Conservation (phyloP, 176 grass and related monocot genomes). For the Juncus inflexus region DNA sequence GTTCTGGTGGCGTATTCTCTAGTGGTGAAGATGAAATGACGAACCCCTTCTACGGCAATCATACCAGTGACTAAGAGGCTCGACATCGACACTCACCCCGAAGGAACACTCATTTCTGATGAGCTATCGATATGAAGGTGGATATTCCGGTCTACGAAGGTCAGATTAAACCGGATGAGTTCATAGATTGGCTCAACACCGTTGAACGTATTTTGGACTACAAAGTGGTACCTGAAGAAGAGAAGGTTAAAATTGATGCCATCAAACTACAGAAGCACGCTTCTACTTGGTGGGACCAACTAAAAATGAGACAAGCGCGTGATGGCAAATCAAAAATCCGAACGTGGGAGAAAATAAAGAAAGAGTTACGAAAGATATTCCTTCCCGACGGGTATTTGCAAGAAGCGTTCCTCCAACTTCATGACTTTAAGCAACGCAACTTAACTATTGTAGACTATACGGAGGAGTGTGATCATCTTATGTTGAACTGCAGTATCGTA, state of each 20-base stretch:
- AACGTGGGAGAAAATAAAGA: conserved; percentile 12
- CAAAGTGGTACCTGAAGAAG: neutral
- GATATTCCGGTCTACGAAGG: conserved; percentile 7
- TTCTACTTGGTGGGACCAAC: conserved; percentile 24
- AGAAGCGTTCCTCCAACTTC: conserved; percentile 8
- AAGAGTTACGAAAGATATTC: conserved; percentile 19
- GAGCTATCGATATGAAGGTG: neutral
- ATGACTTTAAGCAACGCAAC: conserved; percentile 9
- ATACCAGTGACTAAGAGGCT: neutral
- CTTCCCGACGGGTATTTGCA: conserved; percentile 2
- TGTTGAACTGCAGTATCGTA: conserved; percentile 14
- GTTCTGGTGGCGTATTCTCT: neutral
- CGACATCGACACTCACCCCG: neutral
- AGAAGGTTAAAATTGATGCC: conserved; percentile 3
- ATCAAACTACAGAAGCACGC: conserved; percentile 6
- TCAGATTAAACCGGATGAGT: neutral
- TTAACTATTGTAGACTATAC: neutral
- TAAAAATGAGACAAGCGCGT: neutral
- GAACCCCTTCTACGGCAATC: neutral
- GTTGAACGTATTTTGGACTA: conserved; percentile 24
- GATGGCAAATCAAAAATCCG: conserved; percentile 4
- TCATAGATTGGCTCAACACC: conserved; percentile 15
- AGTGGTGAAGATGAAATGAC: conserved; percentile 5
- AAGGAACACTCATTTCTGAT: neutral
- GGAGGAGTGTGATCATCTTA: conserved; percentile 23